Evolutionary conservation across 2,329 filamentous ascomycete genomes (phyloP).

Genomic region (Aspergillus fructus): DNA sequence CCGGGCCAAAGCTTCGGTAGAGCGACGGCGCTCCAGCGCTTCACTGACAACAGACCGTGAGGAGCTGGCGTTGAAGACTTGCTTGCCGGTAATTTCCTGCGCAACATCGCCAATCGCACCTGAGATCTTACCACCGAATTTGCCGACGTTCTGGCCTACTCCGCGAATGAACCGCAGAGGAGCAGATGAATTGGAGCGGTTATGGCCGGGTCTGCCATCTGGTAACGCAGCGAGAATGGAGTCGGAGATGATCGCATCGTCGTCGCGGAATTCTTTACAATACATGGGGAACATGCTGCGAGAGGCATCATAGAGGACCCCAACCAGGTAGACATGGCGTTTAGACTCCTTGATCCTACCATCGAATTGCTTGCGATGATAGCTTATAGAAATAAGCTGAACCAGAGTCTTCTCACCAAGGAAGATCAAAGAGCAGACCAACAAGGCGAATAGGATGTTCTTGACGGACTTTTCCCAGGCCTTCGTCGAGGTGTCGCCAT

Average conservation of each 20-base stretch:
- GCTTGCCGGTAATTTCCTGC: constrained; percentile 90
- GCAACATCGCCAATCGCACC: constrained; percentile 91
- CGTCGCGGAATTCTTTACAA: constrained; percentile 83
- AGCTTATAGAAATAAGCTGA: constrained; percentile 67
- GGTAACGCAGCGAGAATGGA: constrained; percentile 65
- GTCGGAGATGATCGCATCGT: constrained; percentile 90
- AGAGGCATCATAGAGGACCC: constrained; percentile 86
- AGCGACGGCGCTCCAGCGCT: constrained; percentile 78
- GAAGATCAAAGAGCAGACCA: constrained; percentile 58
- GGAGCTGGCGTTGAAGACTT: constrained; percentile 89
- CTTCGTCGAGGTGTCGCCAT: constrained; percentile 33
- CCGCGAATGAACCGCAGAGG: constrained; percentile 76
- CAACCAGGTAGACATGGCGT: constrained; percentile 75
- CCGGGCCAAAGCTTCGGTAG: constrained; percentile 87
- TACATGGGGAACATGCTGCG: constrained; percentile 87
- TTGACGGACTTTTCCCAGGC: constrained; percentile 57
- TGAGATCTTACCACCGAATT: constrained; percentile 89
- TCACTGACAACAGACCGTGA: constrained; percentile 87
- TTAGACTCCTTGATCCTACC: constrained; percentile 83
- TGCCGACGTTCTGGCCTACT: constrained; percentile 70
- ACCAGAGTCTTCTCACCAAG: constrained; percentile 60
- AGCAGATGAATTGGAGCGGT: constrained; percentile 63
- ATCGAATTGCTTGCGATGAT: constrained; percentile 67
- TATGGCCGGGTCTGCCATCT: constrained; percentile 40
- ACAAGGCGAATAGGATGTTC: constrained; percentile 58